phyloP scores from a whole-genome alignment of 2,329 filamentous ascomycete genomes.

The Stemphylium lycopersici region DNA sequence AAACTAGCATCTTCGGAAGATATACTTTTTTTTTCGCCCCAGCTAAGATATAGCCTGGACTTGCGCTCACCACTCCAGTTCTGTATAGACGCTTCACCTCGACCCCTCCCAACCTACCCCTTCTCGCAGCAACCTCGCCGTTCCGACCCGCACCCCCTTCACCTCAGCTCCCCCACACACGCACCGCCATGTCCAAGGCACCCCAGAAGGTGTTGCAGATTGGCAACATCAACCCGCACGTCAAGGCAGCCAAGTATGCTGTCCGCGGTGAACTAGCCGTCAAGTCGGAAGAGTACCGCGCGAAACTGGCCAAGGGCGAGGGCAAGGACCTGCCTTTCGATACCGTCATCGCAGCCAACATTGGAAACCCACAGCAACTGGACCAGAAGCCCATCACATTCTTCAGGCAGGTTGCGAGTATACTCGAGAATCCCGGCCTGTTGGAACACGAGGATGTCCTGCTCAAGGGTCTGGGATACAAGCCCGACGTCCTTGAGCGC shows the following conservation, averaged over 20 bases:
- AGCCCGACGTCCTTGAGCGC: constrained; percentile 84
- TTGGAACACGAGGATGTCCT: constrained; percentile 85
- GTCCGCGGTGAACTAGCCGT: constrained; percentile 95
- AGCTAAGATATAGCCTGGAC: constrained; percentile 17
- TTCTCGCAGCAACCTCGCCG: constrained; percentile 1
- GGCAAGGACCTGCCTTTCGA: constrained; percentile 78
- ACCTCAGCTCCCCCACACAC: constrained; percentile 4
- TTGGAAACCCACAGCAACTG: constrained; percentile 97
- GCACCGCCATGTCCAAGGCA: constrained; percentile 54
- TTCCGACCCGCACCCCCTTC: constrained; percentile 1
- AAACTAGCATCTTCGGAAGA: constrained; percentile 14
- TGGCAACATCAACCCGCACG: constrained; percentile 90
- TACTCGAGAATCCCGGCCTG: constrained; percentile 87
- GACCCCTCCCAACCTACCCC: constrained; percentile 4
- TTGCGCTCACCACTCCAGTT: constrained; percentile 23
- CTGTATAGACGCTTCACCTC: constrained; percentile 11
- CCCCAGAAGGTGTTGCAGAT: constrained; percentile 64
- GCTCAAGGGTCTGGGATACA: constrained; percentile 77
- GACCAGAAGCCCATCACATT: constrained; percentile 99
- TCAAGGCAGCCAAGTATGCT: constrained; percentile 89
- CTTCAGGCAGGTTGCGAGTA: constrained; percentile 93
- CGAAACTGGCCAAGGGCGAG: constrained; percentile 66
- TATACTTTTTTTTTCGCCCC: constrained; percentile 10
- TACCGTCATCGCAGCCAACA: constrained; percentile 94
- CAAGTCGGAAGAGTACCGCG: constrained; percentile 89